Percentiles rank a stretch among this genome's conserved stretches.
phyloP scores from a whole-genome alignment of 1,139 yeast species.

The Saccharomycopsis crataegensis region DNA sequence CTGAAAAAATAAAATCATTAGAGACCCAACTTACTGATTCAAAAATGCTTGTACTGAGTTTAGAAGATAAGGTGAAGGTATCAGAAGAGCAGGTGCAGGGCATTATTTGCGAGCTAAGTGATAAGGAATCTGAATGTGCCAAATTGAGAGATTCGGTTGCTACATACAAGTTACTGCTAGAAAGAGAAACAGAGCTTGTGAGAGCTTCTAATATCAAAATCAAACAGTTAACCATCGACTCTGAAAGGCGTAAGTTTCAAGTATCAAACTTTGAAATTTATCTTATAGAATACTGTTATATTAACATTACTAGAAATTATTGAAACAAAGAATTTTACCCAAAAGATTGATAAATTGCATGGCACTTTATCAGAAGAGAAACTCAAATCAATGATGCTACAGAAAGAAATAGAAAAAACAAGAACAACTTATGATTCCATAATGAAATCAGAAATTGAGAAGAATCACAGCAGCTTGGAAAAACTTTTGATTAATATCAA shows the following conservation, averaged over 20 bases:
- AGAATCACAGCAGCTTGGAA: not conserved
- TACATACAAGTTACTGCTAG: too few species aligned
- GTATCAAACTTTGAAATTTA: not conserved
- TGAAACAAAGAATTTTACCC: not conserved
- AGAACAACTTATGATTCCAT: not conserved
- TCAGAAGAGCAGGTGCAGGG: too few species aligned
- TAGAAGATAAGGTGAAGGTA: not conserved
- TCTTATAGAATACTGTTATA: not conserved
- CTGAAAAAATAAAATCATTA: not conserved
- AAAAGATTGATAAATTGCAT: not conserved
- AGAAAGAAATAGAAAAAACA: not conserved
- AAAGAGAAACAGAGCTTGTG: too few species aligned
- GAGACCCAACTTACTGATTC: not conserved
- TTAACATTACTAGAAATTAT: not conserved
- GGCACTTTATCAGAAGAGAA: constrained; percentile 2
- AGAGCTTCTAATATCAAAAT: too few species aligned
- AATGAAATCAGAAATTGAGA: not conserved
- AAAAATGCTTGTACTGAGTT: not conserved
- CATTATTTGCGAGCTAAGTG: too few species aligned
- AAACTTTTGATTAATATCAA: not conserved
- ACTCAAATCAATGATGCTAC: not conserved
- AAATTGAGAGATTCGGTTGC: too few species aligned
- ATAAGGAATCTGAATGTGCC: too few species aligned
- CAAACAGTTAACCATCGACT: too few species aligned
- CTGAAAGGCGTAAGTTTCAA: not conserved